Conservation (phyloP, 2,329 filamentous ascomycete species). For the Fusarium sterilihyphosum region DNA sequence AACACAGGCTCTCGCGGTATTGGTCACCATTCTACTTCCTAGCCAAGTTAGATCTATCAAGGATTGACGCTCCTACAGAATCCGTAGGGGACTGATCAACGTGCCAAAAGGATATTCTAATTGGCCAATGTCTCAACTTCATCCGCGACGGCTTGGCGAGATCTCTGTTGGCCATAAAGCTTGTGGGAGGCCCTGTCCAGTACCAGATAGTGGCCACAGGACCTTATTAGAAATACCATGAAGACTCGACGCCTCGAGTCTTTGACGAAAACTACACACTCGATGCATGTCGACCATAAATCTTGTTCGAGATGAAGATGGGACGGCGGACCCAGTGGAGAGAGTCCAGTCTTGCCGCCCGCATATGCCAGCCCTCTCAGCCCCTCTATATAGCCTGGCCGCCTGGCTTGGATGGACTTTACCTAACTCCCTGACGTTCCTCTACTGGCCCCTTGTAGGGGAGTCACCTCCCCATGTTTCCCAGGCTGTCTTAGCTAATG, state of each 20-base stretch:
- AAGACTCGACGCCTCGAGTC: neutral
- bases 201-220: slow-evolving; percentile 7
- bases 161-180: slow-evolving; percentile 15
- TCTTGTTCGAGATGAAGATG: slow-evolving; percentile 16
- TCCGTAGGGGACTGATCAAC: slow-evolving; percentile 24
- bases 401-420: neutral
- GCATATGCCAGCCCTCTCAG: slow-evolving; percentile 32
- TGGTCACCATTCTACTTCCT: slow-evolving; percentile 1
- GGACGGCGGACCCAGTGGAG: slow-evolving; percentile 28
- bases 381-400: slow-evolving; percentile 5
- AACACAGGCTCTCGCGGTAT: neutral
- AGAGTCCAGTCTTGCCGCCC: slow-evolving; percentile 26
- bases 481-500: slow-evolving; percentile 18
- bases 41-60: neutral
- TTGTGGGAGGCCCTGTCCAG: slow-evolving; percentile 1
- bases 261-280: neutral
- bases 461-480: slow-evolving; percentile 18
- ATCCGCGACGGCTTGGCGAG: slow-evolving; percentile 27
- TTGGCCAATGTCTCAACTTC: slow-evolving; percentile 30
- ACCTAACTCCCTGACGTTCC: neutral
- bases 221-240: slow-evolving; percentile 1
- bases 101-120: slow-evolving; percentile 25
- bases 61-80: neutral
- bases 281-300: neutral
- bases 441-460: slow-evolving; percentile 1